phyloP scores from a whole-genome alignment of 1,284 basidiomycete species.

The Heterobasidion parviporum region DNA sequence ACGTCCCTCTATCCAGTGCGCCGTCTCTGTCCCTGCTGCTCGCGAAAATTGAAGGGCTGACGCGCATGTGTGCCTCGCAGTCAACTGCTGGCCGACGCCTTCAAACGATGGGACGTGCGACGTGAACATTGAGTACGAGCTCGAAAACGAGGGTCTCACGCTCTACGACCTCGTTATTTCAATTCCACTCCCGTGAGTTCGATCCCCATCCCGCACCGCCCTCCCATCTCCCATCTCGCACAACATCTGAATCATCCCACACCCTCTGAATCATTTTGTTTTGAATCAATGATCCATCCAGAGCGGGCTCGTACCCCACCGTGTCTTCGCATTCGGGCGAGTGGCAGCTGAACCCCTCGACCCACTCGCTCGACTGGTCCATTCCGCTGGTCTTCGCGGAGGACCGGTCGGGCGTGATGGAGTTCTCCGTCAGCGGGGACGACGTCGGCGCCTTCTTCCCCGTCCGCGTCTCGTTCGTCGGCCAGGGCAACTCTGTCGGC shows the following conservation, averaged over 20 bases:
- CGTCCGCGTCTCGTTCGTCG: slow-evolving; percentile 77
- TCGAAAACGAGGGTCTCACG: slow-evolving; percentile 76
- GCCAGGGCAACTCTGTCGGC: slow-evolving; percentile 70
- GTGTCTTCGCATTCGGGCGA: slow-evolving; percentile 73
- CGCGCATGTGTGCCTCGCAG: slow-evolving; percentile 27
- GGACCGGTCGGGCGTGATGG: slow-evolving; percentile 71
- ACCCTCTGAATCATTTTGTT: neutral
- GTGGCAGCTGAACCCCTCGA: slow-evolving; percentile 75
- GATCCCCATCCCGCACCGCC: neutral
- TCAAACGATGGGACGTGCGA: slow-evolving; percentile 87
- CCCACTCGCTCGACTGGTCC: slow-evolving; percentile 80
- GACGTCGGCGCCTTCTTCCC: slow-evolving; percentile 90
- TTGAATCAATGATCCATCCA: slow-evolving; percentile 20
- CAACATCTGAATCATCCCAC: no score
- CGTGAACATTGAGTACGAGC: slow-evolving; percentile 95
- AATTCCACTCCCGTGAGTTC: slow-evolving; percentile 83
- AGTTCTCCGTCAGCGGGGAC: slow-evolving; percentile 83
- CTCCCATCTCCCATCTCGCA: neutral
- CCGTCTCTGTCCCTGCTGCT: slow-evolving; percentile 9
- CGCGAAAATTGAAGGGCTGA: slow-evolving; percentile 3
- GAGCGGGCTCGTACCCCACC: slow-evolving; percentile 78
- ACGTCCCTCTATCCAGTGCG: slow-evolving; percentile 86
- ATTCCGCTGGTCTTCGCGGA: slow-evolving; percentile 54
- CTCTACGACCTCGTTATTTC: slow-evolving; percentile 84
- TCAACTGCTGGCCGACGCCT: slow-evolving; percentile 95